Evolutionary conservation across 495 filamentous ascomycete species (phyloP), one percentile per base, ranked within the genome.

Genomic region (Neurospora sp.): DNA sequence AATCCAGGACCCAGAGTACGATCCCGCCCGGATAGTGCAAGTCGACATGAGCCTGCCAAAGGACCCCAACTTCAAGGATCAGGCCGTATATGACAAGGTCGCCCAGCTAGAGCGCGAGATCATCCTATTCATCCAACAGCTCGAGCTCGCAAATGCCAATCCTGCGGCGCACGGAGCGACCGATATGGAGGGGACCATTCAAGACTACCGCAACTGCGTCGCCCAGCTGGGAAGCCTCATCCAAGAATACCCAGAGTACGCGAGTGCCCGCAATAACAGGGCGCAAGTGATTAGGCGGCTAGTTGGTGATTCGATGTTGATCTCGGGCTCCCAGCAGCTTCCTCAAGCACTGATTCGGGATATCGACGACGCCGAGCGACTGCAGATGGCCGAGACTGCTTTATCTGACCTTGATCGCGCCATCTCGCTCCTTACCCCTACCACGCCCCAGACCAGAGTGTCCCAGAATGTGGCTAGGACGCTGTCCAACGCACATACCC

Each of bases 1-100:
- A 71, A 90, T 97, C 80, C 93, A 92, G 77, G 92, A 96, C 75
- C 90, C 92, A 15, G 93, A 94, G 78, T 86, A 89, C 39, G 88
- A 90, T 28, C 89, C 91, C 2, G 76, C 83, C 13, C 77, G 84
- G 2, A 80, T 83, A 1, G 79, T 89, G 31, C 81, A 84, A 38
- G 84, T 94, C 45, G 87, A 91, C 76, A 6, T 83, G 1, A 82
- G 82, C 2, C 85, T 93, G 15, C 88, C 91, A 13, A 82, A 87
- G 43, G 89, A 91, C 78, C 90, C 92, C 2, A 82, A 88, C 66
- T 82, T 90, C 76, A 72, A 73, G 7, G 81, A 87, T 66, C 48
- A 74, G 5, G 76, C 77, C 40, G 45, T 78, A 4, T 85, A 84
- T 74, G 77, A 83, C n/a, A 79, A 75, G 43, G 71, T 87, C 17